Percentiles rank a stretch among this genome's conserved stretches.
These are phyloP conservation scores for Venustampulla echinocandica DNA, from an alignment of 495 filamentous ascomycete genomes.

Conservation along the genomic window DNA sequence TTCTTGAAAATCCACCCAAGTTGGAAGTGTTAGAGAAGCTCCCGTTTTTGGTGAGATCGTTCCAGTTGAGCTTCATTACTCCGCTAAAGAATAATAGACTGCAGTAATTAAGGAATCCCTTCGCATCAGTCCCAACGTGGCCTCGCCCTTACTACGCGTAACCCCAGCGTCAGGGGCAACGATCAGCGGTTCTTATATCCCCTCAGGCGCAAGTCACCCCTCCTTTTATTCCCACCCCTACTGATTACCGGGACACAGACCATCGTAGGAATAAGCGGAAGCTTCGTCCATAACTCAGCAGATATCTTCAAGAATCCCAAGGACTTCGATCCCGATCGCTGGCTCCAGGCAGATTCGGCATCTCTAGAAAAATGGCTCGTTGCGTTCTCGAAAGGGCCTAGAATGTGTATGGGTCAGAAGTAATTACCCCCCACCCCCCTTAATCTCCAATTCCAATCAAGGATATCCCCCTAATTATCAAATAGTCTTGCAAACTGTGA, in stretches of 20 bases:
- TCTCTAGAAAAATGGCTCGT: conserved; percentile 6
- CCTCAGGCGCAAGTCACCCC: neutral
- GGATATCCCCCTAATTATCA: neutral
- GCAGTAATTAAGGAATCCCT: conserved; percentile 10
- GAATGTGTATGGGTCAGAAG: conserved; percentile 7
- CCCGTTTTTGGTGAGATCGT: conserved; percentile 17
- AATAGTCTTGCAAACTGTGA: conserved; percentile 9
- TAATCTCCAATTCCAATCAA: neutral
- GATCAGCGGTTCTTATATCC: conserved; percentile 1
- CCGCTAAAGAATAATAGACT: conserved; percentile 3
- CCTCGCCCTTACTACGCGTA: neutral
- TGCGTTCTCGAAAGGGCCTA: conserved; percentile 3
- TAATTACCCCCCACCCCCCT: neutral
- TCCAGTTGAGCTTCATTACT: too few relatives aligned
- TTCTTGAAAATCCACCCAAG: conserved; percentile 19
- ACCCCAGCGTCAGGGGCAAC: neutral
- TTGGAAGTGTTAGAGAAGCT: conserved; percentile 28
- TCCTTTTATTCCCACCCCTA: neutral
- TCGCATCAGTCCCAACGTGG: conserved; percentile 3
- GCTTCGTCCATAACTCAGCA: conserved; percentile 3
- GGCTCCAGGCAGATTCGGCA: neutral
- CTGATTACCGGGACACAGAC: neutral
- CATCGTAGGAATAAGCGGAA: conserved; percentile 2
- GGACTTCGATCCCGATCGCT: conserved; percentile 5
- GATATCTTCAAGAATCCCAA: conserved; percentile 7